Evolutionary conservation across 2,329 filamentous ascomycete species (phyloP).

Genomic region (Venturia nashicola): DNA sequence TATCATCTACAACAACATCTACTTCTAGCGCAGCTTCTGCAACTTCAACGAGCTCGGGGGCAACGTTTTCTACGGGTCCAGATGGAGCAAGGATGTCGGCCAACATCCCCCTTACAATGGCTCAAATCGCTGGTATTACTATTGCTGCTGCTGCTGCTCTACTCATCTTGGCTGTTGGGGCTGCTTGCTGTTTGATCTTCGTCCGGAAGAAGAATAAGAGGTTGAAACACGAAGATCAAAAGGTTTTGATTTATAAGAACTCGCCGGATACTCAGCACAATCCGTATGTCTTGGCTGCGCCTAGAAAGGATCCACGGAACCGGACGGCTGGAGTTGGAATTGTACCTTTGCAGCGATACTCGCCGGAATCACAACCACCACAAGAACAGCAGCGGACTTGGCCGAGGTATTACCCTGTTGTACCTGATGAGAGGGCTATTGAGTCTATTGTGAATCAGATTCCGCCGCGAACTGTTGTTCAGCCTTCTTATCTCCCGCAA

Average conservation of each 20-base stretch:
- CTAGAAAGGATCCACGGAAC: not conserved
- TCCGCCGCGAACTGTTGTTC: not conserved
- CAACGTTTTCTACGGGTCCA: not conserved
- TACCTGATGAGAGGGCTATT: not conserved
- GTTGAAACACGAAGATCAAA: constrained; percentile 13
- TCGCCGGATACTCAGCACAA: not conserved
- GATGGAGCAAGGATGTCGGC: not conserved
- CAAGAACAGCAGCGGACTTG: not conserved
- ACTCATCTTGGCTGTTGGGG: constrained; percentile 24
- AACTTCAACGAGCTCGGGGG: not conserved
- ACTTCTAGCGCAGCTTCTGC: not conserved
- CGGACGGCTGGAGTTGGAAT: not conserved
- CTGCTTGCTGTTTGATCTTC: constrained; percentile 25
- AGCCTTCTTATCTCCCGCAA: no score
- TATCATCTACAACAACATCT: not conserved
- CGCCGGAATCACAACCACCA: not conserved
- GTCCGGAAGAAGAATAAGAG: constrained; percentile 22
- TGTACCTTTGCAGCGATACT: not conserved
- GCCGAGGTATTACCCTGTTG: constrained; percentile 7
- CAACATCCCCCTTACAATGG: constrained; percentile 20
- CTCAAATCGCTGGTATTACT: constrained; percentile 26
- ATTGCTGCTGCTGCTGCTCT: constrained; percentile 25
- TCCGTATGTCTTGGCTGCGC: not conserved
- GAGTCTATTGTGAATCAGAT: not conserved
- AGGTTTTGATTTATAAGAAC: constrained; percentile 8